Conservation (phyloP, 2,329 filamentous ascomycete species). For the Aspergillus sp. region DNA sequence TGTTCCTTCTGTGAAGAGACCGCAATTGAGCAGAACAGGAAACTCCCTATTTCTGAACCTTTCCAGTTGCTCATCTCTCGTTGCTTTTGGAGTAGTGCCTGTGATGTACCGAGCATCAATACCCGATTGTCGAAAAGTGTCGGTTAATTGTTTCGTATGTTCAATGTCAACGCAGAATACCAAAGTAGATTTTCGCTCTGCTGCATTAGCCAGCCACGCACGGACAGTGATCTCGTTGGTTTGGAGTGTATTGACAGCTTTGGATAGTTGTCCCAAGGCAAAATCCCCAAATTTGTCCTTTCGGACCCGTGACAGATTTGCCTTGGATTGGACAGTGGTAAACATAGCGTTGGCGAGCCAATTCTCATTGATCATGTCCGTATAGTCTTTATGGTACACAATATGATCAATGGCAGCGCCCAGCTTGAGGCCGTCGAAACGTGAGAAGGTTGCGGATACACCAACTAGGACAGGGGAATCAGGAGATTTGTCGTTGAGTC, state of each 20-base stretch:
- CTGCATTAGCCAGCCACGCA: slow-evolving; percentile 78
- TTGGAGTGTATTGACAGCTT: slow-evolving; percentile 75
- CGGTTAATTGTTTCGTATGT: slow-evolving; percentile 74
- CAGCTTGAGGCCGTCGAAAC: slow-evolving; percentile 80
- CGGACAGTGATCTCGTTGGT: slow-evolving; percentile 83
- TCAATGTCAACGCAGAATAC: slow-evolving; percentile 91
- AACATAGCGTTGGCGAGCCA: slow-evolving; percentile 93
- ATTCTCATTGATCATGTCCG: slow-evolving; percentile 81
- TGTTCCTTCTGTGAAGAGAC: slow-evolving; percentile 94
- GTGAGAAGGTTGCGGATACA: slow-evolving; percentile 78
- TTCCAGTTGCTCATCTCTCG: slow-evolving; percentile 69
- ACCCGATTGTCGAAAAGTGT: slow-evolving; percentile 72
- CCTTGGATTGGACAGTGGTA: slow-evolving; percentile 83
- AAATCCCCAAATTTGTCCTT: slow-evolving; percentile 73
- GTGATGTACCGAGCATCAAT: slow-evolving; percentile 87
- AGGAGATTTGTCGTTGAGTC: slow-evolving; percentile 55
- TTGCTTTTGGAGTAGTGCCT: slow-evolving; percentile 69
- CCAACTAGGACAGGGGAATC: slow-evolving; percentile 72
- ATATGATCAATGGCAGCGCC: slow-evolving; percentile 90
- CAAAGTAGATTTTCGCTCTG: slow-evolving; percentile 75
- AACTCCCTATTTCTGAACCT: slow-evolving; percentile 75
- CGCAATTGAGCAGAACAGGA: slow-evolving; percentile 89
- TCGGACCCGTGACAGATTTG: slow-evolving; percentile 72
- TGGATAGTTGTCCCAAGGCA: slow-evolving; percentile 71
- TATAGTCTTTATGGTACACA: slow-evolving; percentile 86